Evolutionary conservation across 2,329 filamentous ascomycete species (phyloP), one percentile per base, ranked within the genome.

Genomic region (Penicillium sp.): DNA sequence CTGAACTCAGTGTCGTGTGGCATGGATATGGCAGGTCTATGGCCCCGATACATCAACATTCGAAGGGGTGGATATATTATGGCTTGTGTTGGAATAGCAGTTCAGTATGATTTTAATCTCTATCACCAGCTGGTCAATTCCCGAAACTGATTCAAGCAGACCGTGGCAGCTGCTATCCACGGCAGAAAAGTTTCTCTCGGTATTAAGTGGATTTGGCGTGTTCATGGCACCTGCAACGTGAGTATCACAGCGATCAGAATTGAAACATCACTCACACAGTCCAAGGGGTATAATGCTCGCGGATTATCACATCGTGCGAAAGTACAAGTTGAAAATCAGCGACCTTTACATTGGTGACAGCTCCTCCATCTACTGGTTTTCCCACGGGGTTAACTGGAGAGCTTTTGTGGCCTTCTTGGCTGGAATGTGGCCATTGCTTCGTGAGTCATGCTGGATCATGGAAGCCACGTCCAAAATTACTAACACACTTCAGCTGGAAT

Each of bases 21-120:
- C 14, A 84, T 85, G 73, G 83, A 85, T 62, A 69, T 84, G 48
- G 76, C 81, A 1, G 81, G 77, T 4, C 63, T 85, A 0, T 76
- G 79, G 56, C 81, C 81, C 0, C 73, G 72, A 33, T 84, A 78
- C 60, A 75, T 85, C 67, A 83, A 83, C 63, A 84, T 85, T 58
- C 72, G 82, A 2, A 77, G 83, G 3, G 83, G 83, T 1, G 75
- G 76, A 1, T 81, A 81, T 40, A 28, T 58, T 16, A 50, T 58
- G 44, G 50, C 49, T 3, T 16, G 44, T 8, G 52, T 59, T 13
- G 43, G 43, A 16, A 46, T 58, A 19, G 46, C 52, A 19, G 23
- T 42, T 31, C 45, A 55, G 49, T 53, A 33, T 9, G 43, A 9
- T 19, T 45, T 45, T 29, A 23, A 23, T 13, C 9, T 33, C 10